Percentiles rank a stretch among this genome's conserved stretches.
Evolutionary conservation across 2,329 filamentous ascomycete species (phyloP).

Genomic region (Xylaria sp.): DNA sequence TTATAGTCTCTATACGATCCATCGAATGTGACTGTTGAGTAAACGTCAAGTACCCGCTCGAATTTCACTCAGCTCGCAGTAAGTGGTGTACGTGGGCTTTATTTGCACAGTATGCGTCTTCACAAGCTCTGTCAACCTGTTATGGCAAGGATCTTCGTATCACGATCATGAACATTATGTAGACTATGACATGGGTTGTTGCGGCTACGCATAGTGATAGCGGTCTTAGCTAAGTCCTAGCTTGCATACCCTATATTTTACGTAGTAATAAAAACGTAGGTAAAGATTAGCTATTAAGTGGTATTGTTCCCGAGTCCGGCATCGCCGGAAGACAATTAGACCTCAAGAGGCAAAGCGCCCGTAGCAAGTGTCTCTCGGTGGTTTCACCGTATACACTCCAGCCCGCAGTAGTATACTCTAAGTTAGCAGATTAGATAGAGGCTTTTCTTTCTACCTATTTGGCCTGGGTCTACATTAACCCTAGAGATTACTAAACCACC

Average conservation of each 20-base stretch:
- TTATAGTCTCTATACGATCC: background rate
- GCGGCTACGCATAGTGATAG: conserved; percentile 16
- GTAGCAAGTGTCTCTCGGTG: background rate
- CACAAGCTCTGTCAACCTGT: background rate
- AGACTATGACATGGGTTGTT: conserved; percentile 11
- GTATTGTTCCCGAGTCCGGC: conserved; percentile 9
- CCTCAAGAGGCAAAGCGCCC: conserved; percentile 14
- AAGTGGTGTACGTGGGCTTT: background rate
- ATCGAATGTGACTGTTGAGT: background rate
- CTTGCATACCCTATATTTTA: background rate
- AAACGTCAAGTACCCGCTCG: background rate
- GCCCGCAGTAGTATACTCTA: too few relatives aligned
- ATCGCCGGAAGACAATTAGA: conserved; percentile 3
- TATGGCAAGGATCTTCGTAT: conserved; percentile 1
- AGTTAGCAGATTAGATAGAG: background rate
- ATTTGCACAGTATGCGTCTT: background rate
- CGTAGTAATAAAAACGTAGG: background rate
- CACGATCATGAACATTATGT: background rate
- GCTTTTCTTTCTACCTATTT: background rate
- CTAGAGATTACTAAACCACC: background rate
- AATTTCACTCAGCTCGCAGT: background rate
- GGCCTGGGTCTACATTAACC: background rate
- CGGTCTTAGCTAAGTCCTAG: background rate
- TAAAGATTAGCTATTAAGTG: background rate
- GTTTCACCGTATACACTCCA: background rate